Base-by-base conservation (phyloP, 2,329 filamentous ascomycete species). In the Diplodia sapinea region DNA sequence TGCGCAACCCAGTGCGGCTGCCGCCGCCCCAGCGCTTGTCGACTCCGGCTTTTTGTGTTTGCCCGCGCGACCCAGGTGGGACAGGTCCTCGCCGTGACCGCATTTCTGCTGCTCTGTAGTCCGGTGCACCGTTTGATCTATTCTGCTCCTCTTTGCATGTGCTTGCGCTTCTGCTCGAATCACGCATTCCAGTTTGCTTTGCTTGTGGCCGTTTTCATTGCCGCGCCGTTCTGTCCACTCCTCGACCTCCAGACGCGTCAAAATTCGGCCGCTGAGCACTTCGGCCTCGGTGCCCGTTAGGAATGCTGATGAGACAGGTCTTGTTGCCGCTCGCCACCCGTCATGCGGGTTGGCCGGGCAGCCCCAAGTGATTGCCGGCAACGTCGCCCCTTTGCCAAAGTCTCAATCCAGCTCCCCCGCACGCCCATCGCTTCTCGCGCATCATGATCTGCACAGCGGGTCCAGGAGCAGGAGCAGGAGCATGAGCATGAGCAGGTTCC, bases 391-490 rank as follows among this genome's bases (percentile, higher is more conserved):
- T 36, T 36, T 36, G 50, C 26, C 26, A 26, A 17, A 52, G 15
- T n/a, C 23, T 17, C 29, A 23, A 26, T 11, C 47, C 31, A 4
- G 15, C 33, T 29, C 26, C 49, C 61, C 61, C 49, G 36, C 36
- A 29, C 47, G 12, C 17, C 31, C 20, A 40, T 15, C 26, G 59
- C 31, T 47, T n/a, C 26, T n/a, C 47, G 61, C 62, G 61, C 61
- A 64, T 51, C 59, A 38, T 63, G 59, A 63, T 63, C 59, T 51
- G 9, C 59, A 17, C 2, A 49, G 26, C 31, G 47, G 26, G 11
- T 26, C 38, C 51, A 11, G 17, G 26, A 13, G 17, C 26, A 15
- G 33, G n/a, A n/a, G n/a, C n/a, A n/a, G n/a, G n/a, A n/a, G n/a
- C n/a, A n/a, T n/a, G n/a, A 9, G 33, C 13, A 23, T 13, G 54